phyloP scores from a whole-genome alignment of 306 rosid species.

The Prunus padus region DNA sequence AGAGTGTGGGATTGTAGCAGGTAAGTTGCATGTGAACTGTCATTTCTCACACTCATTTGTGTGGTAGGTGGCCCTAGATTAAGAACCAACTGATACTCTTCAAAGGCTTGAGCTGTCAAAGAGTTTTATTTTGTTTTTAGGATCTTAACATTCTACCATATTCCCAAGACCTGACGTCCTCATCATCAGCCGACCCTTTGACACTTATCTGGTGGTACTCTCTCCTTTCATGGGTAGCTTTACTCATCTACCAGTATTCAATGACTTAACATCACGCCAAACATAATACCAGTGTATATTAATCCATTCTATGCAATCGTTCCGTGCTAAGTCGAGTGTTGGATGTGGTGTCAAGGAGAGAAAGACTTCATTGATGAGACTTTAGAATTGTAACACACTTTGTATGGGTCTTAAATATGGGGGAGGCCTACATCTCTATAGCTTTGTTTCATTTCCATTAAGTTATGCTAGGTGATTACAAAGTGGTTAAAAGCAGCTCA shows the following conservation, averaged over 20 bases:
- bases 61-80: constrained; percentile 1
- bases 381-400: not conserved
- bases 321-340: not conserved
- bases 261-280: not conserved
- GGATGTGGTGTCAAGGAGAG: not conserved
- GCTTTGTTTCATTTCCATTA: not conserved
- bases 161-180: not conserved
- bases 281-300: not conserved
- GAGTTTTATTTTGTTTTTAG: not conserved
- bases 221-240: not conserved
- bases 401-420: not conserved
- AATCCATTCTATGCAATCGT: not conserved
- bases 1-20: not conserved
- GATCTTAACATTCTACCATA: not conserved
- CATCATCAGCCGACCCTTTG: too few species aligned
- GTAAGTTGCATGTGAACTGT: constrained; percentile 17
- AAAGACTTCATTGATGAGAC: not conserved
- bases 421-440: too few species aligned
- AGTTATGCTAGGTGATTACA: not conserved
- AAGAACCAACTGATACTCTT: not conserved
- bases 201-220: not conserved
- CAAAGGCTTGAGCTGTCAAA: not conserved
- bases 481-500: not conserved
- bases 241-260: not conserved
- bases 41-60: constrained; percentile 3